A percentile compares a stretch with the other conserved stretches of the same genome.
Conservation (phyloP, 169 alveolate species). For the Cyclospora cayetanensis region DNA sequence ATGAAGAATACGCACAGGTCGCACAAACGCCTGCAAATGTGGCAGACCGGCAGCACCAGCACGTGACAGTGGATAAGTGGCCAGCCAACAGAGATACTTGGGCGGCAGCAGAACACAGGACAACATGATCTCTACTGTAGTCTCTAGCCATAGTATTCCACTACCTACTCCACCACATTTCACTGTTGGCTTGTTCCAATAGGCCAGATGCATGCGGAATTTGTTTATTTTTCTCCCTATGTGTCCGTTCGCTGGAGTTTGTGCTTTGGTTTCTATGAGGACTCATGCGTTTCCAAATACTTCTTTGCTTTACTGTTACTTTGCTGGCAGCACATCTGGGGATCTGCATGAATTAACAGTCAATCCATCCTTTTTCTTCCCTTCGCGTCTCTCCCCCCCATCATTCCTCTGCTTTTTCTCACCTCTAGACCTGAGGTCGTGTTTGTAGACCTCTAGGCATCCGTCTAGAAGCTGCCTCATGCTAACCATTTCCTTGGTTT, state of each 20-base stretch:
- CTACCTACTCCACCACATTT: too few relatives aligned
- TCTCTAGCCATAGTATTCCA: too few relatives aligned
- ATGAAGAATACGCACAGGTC: background rate
- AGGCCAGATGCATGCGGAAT: too few relatives aligned
- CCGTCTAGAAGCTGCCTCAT: conserved; percentile 33
- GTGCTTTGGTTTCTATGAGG: background rate
- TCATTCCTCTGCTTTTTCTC: background rate
- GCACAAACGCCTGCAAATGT: background rate
- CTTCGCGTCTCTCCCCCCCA: background rate
- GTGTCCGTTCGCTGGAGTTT: background rate
- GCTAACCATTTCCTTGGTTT: conserved; percentile 6
- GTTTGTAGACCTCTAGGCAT: conserved; percentile 33
- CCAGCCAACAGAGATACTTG: background rate
- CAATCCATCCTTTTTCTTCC: too few relatives aligned
- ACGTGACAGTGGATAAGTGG: background rate
- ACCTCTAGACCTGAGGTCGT: conserved; percentile 19
- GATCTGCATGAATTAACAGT: too few relatives aligned
- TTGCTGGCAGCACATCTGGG: too few relatives aligned
- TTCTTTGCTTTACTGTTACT: background rate
- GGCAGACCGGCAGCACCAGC: background rate
- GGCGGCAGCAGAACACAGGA: background rate
- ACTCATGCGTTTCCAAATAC: background rate
- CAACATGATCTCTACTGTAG: too few relatives aligned
- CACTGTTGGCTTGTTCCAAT: too few relatives aligned
- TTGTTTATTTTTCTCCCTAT: background rate